Percentiles rank a stretch among this genome's conserved stretches.
These are phyloP conservation scores for Colletotrichum shisoi DNA, from an alignment of 2,329 filamentous ascomycete genomes.

Conservation along the genomic window DNA sequence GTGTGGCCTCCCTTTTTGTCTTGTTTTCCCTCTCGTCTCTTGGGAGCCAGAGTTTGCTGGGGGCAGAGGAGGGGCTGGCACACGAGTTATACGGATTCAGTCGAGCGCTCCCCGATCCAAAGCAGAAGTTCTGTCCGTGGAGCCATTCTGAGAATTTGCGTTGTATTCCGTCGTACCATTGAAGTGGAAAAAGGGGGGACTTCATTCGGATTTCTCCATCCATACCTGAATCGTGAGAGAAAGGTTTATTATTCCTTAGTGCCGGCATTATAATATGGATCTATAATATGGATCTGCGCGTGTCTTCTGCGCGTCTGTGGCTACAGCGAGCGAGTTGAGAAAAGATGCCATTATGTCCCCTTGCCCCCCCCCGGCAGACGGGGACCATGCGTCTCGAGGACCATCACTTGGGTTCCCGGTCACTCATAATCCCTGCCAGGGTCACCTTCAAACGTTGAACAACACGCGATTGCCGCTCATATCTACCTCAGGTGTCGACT, in stretches of 20 bases:
- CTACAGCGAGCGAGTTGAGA: background rate
- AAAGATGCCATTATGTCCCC: constrained; percentile 15
- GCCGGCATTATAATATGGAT: constrained; percentile 5
- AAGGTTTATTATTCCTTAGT: background rate
- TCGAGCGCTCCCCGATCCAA: background rate
- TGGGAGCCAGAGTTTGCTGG: background rate
- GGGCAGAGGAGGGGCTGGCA: background rate
- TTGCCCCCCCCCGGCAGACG: background rate
- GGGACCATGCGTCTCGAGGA: background rate
- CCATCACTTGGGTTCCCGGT: constrained; percentile 10
- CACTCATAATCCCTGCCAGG: constrained; percentile 9
- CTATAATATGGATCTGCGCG: constrained; percentile 4
- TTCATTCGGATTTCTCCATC: background rate
- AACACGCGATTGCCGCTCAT: constrained; percentile 6
- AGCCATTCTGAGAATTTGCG: constrained; percentile 3
- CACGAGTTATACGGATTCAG: constrained; percentile 27
- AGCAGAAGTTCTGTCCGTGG: background rate
- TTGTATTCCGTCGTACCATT: constrained; percentile 15
- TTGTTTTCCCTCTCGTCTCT: background rate
- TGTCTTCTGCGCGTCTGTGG: background rate
- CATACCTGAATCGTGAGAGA: constrained; percentile 9
- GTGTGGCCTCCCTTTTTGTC: constrained; percentile 19
- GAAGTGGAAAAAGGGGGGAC: background rate
- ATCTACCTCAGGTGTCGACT: background rate
- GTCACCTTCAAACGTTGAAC: background rate